Base-by-base conservation (phyloP, 345 rosid genomes). In the Balakata baccata region DNA sequence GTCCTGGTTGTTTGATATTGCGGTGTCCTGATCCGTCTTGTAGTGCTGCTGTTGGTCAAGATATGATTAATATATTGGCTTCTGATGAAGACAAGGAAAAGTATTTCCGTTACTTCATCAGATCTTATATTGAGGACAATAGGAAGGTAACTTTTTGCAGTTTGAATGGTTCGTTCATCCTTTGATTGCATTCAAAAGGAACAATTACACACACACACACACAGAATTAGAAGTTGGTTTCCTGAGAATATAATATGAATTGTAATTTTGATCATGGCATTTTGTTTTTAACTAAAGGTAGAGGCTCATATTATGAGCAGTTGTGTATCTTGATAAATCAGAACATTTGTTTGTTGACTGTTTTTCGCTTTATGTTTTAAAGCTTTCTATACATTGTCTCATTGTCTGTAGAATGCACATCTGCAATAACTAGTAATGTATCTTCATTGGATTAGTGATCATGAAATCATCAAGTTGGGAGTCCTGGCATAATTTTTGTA, bases 1-100 rank as follows among this genome's bases (percentile, higher is more conserved):
- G 84, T 74, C 84, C 84, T 61, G 84, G 84, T 60, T 81, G 84
- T 74, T 74, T 81, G 76, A 77, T 70, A 76, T 77, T 81, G 79
- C 78, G 84, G 22, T 81, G 84, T 66, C 84, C 84, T 60, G 84
- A 77, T 71, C 84, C 84, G 20, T 74, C 84, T 66, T 81, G 84
- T 71, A 12, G 11, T 74, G 84, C 81, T 77, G 81, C 81, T 74
- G 56, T 81, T 61, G 84, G 70, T 53, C 81, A 74, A 70, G 78
- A 81, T 70, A 81, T 77, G 84, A 74, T 81, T n/a, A 71, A 66
- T 70, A 52, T 8, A 39, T 66, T 77, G 70, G 67, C 73, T 74
- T 74, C 81, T 59, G 39, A 38, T 7, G 84, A 81, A 53, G 84
- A 81, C 72, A 70, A n/a, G 63, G 70, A 71, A 46, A 81, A 74